Conservation (phyloP, 495 filamentous ascomycete genomes). For the Parathielavia hyrcaniae region DNA sequence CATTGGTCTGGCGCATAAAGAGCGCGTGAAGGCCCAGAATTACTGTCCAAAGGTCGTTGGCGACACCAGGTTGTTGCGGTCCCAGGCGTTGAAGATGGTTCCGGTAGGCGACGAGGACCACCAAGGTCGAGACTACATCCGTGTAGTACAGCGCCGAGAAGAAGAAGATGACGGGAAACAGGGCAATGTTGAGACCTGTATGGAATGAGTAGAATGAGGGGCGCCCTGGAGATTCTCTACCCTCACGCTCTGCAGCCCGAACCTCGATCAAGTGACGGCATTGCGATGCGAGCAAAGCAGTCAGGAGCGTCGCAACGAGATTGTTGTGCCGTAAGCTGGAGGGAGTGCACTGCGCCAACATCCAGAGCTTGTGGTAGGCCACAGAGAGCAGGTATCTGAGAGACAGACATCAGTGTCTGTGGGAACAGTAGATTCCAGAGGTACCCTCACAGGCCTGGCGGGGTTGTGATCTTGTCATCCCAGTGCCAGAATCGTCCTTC, state of each 20-base stretch:
- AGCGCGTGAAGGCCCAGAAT: slow-evolving; percentile 58
- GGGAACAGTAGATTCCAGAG: neutral
- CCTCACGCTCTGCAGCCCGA: slow-evolving; percentile 13
- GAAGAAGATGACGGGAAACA: slow-evolving; percentile 91
- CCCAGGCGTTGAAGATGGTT: slow-evolving; percentile 48
- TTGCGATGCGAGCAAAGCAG: slow-evolving; percentile 31
- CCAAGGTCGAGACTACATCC: slow-evolving; percentile 65
- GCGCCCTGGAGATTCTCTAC: neutral
- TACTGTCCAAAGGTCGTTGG: slow-evolving; percentile 41
- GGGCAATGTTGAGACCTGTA: slow-evolving; percentile 68
- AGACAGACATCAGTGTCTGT: slow-evolving; percentile 6
- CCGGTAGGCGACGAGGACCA: slow-evolving; percentile 60
- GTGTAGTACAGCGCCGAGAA: slow-evolving; percentile 94
- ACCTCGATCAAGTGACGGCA: slow-evolving; percentile 33
- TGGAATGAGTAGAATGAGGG: slow-evolving; percentile 41
- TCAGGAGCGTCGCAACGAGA: slow-evolving; percentile 39
- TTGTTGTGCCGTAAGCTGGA: slow-evolving; percentile 49
- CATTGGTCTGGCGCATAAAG: slow-evolving; percentile 84
- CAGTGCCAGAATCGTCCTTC: slow-evolving; percentile 64
- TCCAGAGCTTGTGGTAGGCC: slow-evolving; percentile 30
- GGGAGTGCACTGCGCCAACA: slow-evolving; percentile 38
- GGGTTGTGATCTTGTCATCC: slow-evolving; percentile 97
- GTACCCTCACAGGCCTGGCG: slow-evolving; percentile 67
- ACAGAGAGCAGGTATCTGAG: slow-evolving; percentile 51
- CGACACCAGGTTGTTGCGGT: slow-evolving; percentile 20